These are phyloP conservation scores for Rhodotorula sp. DNA, from an alignment of 1,284 basidiomycete species.

Conservation along the genomic window DNA sequence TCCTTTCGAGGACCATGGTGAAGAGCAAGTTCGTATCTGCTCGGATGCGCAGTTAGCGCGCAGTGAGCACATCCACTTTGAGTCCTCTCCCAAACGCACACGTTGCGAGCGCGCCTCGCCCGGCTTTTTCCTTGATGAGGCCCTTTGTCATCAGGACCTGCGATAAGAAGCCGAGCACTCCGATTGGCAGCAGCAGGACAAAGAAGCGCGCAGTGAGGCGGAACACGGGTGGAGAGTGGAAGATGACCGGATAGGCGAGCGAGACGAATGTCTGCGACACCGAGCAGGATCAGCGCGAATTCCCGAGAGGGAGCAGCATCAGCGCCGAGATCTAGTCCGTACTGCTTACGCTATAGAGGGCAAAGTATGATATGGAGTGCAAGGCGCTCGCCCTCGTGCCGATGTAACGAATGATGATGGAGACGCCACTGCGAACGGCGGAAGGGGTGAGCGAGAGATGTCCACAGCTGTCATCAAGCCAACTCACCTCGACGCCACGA, in stretches of 20 bases:
- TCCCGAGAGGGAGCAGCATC: neutral
- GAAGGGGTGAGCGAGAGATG: too few relatives aligned
- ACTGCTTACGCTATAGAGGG: slow-evolving; percentile 23
- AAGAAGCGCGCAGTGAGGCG: slow-evolving; percentile 38
- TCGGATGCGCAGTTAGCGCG: neutral
- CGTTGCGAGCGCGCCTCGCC: slow-evolving; percentile 33
- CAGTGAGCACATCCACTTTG: neutral
- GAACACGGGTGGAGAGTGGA: slow-evolving; percentile 37
- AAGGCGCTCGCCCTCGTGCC: slow-evolving; percentile 46
- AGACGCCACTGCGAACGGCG: slow-evolving; percentile 40
- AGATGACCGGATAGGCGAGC: slow-evolving; percentile 34
- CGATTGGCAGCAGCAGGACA: slow-evolving; percentile 38
- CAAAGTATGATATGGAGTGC: slow-evolving; percentile 44
- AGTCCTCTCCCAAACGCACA: slow-evolving; percentile 21
- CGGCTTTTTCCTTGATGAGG: slow-evolving; percentile 35
- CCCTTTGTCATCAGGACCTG: slow-evolving; percentile 41
- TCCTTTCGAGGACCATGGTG: slow-evolving; percentile 39
- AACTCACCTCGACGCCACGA: slow-evolving; percentile 39
- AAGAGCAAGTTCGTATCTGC: slow-evolving; percentile 36
- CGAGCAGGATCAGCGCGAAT: neutral
- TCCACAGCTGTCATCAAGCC: too few relatives aligned
- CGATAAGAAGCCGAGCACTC: slow-evolving; percentile 42
- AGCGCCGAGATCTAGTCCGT: too few relatives aligned
- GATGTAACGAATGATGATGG: slow-evolving; percentile 49
- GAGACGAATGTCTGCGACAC: slow-evolving; percentile 26